Evolutionary conservation across 1,284 basidiomycete species (phyloP).

Genomic region (Fomitopsis palustris): DNA sequence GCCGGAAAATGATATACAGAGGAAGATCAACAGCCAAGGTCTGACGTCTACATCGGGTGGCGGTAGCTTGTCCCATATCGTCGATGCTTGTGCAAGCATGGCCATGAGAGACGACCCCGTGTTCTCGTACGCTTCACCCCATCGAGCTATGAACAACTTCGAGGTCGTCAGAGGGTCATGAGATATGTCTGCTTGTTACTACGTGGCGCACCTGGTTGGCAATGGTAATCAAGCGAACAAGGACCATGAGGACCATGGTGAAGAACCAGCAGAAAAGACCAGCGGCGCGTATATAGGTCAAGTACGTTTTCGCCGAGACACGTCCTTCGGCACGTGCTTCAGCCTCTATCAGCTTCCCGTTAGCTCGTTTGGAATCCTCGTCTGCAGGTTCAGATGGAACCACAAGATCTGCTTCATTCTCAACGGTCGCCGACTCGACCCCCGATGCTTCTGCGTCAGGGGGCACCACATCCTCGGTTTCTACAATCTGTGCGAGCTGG

Average conservation of each 20-base stretch:
- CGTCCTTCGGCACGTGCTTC: conserved; percentile 65
- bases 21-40: conserved; percentile 65
- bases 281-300: conserved; percentile 59
- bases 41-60: conserved; percentile 53
- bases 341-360: conserved; percentile 58
- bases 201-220: conserved; percentile 47
- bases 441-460: conserved; percentile 22
- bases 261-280: conserved; percentile 54
- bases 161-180: not conserved
- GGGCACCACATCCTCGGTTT: conserved; percentile 39
- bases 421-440: conserved; percentile 20
- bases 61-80: conserved; percentile 47
- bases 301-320: conserved; percentile 55
- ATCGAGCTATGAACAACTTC: conserved; percentile 60
- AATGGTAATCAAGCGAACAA: conserved; percentile 55
- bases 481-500: conserved; percentile 47
- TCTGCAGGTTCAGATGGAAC: conserved; percentile 8
- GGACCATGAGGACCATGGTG: conserved; percentile 49
- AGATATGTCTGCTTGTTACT: not conserved
- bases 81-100: conserved; percentile 23
- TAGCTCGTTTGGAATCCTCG: conserved; percentile 13
- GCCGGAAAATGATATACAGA: conserved; percentile 56
- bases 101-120: conserved; percentile 24
- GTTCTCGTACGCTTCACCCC: conserved; percentile 61
- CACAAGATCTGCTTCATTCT: conserved; percentile 39